Evolutionary conservation across 1,284 basidiomycete genomes (phyloP).

Genomic region (Ceratobasidium sp.): DNA sequence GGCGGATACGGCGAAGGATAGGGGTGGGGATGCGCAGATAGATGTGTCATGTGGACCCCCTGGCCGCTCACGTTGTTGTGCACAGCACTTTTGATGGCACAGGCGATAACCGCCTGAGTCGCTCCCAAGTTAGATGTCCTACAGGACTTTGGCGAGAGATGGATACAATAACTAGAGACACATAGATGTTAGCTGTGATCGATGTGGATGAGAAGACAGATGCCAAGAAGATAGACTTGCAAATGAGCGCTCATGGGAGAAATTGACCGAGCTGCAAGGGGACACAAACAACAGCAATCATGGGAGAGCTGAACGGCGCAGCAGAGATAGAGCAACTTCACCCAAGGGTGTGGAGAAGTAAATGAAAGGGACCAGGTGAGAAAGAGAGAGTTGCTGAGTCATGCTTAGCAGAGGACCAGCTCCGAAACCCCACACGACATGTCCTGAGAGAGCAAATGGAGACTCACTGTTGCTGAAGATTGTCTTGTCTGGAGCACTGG

Average conservation of each 20-base stretch:
- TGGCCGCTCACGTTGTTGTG: slow-evolving; percentile 10
- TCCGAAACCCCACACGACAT: slow-evolving; percentile 1
- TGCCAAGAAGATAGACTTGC: slow-evolving; percentile 12
- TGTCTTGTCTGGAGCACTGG: slow-evolving; percentile 81
- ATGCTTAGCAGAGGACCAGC: slow-evolving; percentile 21
- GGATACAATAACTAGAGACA: slow-evolving; percentile 46
- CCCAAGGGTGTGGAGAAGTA: background rate
- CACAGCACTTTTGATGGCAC: slow-evolving; percentile 42
- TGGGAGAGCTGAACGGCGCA: no score
- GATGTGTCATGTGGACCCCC: slow-evolving; percentile 27
- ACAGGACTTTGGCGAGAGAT: slow-evolving; percentile 46
- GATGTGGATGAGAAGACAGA: background rate
- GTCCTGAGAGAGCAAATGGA: slow-evolving; percentile 30
- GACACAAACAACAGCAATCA: slow-evolving; percentile 22
- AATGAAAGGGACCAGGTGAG: slow-evolving; percentile 1
- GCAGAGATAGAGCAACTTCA: slow-evolving; percentile 27
- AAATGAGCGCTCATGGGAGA: background rate
- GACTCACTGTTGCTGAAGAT: slow-evolving; percentile 83
- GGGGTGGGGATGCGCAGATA: slow-evolving; percentile 19
- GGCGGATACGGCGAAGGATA: slow-evolving; percentile 23
- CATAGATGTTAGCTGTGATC: slow-evolving; percentile 1
- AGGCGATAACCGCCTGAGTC: slow-evolving; percentile 46
- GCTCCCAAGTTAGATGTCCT: slow-evolving; percentile 46
- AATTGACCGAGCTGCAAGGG: background rate
- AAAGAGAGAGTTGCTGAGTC: background rate